phyloP scores from a whole-genome alignment of 2,329 filamentous ascomycete genomes.

The Colletotrichum tofieldiae region DNA sequence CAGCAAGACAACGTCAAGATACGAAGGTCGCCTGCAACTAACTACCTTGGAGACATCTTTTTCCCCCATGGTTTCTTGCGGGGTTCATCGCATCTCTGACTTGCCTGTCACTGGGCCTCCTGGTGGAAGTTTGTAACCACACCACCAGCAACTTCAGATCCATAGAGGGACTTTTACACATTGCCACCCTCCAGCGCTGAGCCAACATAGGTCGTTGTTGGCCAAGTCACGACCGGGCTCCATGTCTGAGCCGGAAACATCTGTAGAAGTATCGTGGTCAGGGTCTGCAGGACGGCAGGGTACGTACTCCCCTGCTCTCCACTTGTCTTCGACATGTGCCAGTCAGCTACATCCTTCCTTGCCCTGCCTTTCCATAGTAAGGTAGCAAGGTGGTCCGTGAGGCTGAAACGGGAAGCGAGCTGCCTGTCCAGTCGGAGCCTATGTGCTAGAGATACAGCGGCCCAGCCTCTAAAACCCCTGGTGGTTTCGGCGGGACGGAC shows the following conservation, averaged over 20 bases:
- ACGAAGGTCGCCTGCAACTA: neutral
- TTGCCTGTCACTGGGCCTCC: slow-evolving; percentile 6
- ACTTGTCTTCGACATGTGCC: neutral
- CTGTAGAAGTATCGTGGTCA: neutral
- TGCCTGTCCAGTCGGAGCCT: slow-evolving; percentile 21
- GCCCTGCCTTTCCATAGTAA: neutral
- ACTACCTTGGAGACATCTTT: neutral
- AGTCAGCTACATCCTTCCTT: slow-evolving; percentile 5
- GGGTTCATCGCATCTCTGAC: slow-evolving; percentile 29
- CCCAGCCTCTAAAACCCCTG: slow-evolving; percentile 31
- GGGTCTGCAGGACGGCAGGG: neutral
- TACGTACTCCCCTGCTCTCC: neutral
- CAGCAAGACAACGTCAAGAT: neutral
- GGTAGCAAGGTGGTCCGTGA: slow-evolving; percentile 35
- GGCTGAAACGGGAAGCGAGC: slow-evolving; percentile 32
- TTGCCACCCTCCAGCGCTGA: neutral
- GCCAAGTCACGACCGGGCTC: neutral
- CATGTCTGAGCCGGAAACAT: neutral
- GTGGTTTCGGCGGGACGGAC: slow-evolving; percentile 29
- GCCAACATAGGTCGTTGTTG: neutral
- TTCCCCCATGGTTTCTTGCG: neutral
- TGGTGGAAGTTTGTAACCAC: neutral
- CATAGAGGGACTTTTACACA: neutral
- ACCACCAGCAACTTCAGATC: neutral
- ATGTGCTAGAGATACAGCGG: slow-evolving; percentile 32